These are phyloP conservation scores for Phytophthora hybrid DNA, from an alignment of 352 stramenopile genomes.

Conservation along the genomic window DNA sequence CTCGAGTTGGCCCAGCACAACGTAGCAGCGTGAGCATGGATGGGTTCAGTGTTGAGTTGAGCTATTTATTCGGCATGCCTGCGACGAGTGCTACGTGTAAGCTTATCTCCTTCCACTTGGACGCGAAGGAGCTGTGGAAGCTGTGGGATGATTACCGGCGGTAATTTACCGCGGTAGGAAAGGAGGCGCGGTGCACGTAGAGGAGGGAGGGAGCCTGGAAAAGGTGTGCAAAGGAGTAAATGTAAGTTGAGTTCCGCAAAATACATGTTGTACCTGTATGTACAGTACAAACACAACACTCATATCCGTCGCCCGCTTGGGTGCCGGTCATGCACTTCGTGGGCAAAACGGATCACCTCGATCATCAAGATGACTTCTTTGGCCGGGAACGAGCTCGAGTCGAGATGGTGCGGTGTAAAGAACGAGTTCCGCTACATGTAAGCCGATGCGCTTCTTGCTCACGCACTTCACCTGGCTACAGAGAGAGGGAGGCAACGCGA, in stretches of 20 bases:
- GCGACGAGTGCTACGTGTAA: not conserved
- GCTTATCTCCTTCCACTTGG: not conserved
- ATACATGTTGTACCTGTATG: not conserved
- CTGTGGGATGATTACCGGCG: not conserved
- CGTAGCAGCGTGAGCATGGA: constrained; percentile 4
- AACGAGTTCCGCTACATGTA: not conserved
- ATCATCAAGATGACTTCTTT: not conserved
- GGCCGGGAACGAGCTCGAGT: not conserved
- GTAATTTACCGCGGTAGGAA: constrained; percentile 12
- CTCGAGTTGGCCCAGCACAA: constrained; percentile 16
- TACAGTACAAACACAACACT: no score
- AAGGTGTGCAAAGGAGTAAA: constrained; percentile 6
- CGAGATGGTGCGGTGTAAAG: not conserved
- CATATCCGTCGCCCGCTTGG: not conserved
- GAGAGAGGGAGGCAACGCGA: not conserved
- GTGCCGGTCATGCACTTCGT: not conserved
- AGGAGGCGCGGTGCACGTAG: constrained; percentile 9
- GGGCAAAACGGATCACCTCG: not conserved
- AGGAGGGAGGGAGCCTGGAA: constrained; percentile 15
- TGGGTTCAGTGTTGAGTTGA: not conserved
- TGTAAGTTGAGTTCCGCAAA: not conserved
- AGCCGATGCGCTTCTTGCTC: not conserved
- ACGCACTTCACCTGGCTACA: not conserved
- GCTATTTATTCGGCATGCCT: constrained; percentile 29
- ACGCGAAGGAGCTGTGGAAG: constrained; percentile 8